Evolutionary conservation across 495 filamentous ascomycete species (phyloP).

Genomic region (Glarea lozoyensis): DNA sequence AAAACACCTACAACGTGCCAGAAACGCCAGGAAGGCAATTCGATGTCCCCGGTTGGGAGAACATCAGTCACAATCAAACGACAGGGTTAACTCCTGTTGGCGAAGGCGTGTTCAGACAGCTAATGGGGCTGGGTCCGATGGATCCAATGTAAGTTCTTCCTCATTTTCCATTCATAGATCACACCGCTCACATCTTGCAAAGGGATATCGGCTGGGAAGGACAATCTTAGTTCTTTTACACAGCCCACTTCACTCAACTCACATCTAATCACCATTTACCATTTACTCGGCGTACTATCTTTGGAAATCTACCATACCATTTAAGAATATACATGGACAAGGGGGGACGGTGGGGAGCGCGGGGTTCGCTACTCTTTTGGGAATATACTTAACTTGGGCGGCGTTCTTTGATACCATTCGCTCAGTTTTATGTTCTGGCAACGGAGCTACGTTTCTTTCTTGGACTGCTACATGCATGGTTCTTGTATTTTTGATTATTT

Average conservation of each 20-base stretch:
- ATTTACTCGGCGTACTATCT: too few species aligned
- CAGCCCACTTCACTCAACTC: background rate
- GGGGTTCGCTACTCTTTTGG: too few species aligned
- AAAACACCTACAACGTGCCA: conserved; percentile 23
- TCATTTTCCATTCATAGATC: background rate
- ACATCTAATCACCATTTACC: background rate
- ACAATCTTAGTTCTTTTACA: conserved; percentile 2
- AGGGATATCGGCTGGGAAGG: conserved; percentile 22
- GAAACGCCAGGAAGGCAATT: conserved; percentile 29
- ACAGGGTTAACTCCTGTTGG: conserved; percentile 38
- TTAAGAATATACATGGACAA: too few species aligned
- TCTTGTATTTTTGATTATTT: too few species aligned
- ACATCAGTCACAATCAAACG: conserved; percentile 16
- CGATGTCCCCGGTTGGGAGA: conserved; percentile 30
- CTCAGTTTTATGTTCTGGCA: too few species aligned
- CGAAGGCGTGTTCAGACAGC: conserved; percentile 38
- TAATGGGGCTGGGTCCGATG: conserved; percentile 27
- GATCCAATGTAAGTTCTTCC: conserved; percentile 17
- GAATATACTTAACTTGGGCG: too few species aligned
- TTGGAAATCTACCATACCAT: too few species aligned
- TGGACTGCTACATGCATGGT: too few species aligned
- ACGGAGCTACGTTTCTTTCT: too few species aligned
- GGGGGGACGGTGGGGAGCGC: too few species aligned
- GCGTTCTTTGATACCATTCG: too few species aligned
- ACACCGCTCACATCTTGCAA: background rate